Conservation (phyloP, 768 basidiomycete genomes). For the Mycena polygramma region DNA sequence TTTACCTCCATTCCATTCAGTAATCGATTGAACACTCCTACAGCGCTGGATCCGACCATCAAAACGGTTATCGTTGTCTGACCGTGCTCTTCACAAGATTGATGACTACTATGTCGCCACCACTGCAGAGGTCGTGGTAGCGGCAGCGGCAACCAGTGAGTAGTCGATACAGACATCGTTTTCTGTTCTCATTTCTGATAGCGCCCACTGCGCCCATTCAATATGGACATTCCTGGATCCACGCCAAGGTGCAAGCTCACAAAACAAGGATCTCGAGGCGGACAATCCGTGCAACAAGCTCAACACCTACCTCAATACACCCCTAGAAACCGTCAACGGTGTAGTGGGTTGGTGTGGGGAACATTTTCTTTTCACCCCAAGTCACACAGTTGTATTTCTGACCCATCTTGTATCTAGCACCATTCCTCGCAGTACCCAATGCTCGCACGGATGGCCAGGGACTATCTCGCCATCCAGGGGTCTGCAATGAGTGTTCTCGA, state of each 20-base stretch:
- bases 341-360: constrained; percentile 42
- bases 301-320: background rate
- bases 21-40: background rate
- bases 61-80: background rate
- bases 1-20: background rate
- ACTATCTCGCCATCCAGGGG: constrained; percentile 47
- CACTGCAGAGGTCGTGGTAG: background rate
- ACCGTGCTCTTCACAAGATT: background rate
- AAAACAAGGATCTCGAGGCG: background rate
- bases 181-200: background rate
- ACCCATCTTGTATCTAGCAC: constrained; percentile 33
- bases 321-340: constrained; percentile 24
- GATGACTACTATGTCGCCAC: constrained; percentile 7
- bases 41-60: background rate
- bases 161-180: background rate
- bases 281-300: constrained; percentile 1
- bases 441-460: constrained; percentile 40
- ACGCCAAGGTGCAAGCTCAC: background rate
- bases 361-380: background rate
- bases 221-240: constrained; percentile 11
- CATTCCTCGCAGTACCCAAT: constrained; percentile 39
- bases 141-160: background rate
- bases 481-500: constrained; percentile 31
- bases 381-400: background rate
- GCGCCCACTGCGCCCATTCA: background rate